These are phyloP conservation scores for Ustilago esculenta DNA, from an alignment of 1,284 basidiomycete genomes.

Conservation along the genomic window DNA sequence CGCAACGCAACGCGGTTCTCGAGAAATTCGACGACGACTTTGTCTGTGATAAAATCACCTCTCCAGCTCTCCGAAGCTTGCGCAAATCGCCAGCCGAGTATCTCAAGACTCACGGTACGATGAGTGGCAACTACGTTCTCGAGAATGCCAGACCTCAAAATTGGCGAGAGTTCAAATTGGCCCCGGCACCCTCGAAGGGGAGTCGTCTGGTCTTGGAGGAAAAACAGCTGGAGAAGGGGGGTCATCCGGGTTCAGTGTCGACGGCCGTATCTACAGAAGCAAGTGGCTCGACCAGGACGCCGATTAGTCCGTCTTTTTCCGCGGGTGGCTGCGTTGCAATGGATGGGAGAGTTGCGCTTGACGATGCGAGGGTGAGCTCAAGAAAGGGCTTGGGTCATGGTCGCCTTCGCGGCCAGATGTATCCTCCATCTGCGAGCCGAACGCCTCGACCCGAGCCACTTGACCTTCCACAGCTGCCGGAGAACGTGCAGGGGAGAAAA, in stretches of 20 bases:
- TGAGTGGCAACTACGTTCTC: neutral
- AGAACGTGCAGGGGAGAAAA: neutral
- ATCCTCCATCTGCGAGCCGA: neutral
- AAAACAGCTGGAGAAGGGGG: neutral
- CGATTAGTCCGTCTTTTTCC: neutral
- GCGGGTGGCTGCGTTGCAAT: neutral
- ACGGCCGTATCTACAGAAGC: slow-evolving; percentile 2
- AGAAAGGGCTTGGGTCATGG: too few species aligned
- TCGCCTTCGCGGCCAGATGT: too few species aligned
- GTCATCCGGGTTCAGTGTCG: neutral
- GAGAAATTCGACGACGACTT: slow-evolving; percentile 1
- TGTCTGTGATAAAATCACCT: neutral
- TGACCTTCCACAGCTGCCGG: too few species aligned
- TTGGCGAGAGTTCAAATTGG: neutral
- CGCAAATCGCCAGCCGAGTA: slow-evolving; percentile 19
- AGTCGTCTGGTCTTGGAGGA: neutral
- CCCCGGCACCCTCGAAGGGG: neutral
- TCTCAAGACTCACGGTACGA: neutral
- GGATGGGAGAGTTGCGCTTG: too few species aligned
- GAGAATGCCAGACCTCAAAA: neutral
- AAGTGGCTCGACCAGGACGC: neutral
- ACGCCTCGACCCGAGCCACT: neutral
- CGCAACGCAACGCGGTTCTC: slow-evolving; percentile 9
- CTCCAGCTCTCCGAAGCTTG: neutral
- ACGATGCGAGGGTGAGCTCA: too few species aligned